Evolutionary conservation across 495 filamentous ascomycete species (phyloP).

Genomic region (Letharia lupina): DNA sequence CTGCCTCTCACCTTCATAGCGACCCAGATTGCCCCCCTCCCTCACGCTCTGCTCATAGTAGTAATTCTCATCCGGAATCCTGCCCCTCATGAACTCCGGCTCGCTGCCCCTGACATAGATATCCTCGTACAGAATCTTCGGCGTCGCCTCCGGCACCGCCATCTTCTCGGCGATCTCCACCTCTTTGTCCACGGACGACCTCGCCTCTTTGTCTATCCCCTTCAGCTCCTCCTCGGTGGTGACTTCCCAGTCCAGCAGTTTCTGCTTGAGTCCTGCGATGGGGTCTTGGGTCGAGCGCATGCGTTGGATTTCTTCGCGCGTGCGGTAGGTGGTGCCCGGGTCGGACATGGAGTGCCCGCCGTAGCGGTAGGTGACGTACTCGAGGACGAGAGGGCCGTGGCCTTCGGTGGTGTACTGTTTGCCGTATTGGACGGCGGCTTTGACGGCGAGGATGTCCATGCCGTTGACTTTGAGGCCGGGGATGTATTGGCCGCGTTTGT

Average conservation of each 20-base stretch:
- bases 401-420: conserved; percentile 73
- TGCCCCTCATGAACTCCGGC: conserved; percentile 81
- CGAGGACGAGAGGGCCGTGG: conserved; percentile 88
- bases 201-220: conserved; percentile 84
- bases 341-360: conserved; percentile 99
- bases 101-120: conserved; percentile 91
- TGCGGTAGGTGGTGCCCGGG: conserved; percentile 97
- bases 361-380: conserved; percentile 99
- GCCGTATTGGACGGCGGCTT: conserved; percentile 86
- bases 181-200: conserved; percentile 76
- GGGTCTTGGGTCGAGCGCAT: conserved; percentile 98
- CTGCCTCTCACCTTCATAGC: conserved; percentile 12
- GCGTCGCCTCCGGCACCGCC: conserved; percentile 62
- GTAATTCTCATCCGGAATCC: conserved; percentile 86
- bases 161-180: conserved; percentile 84
- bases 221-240: conserved; percentile 95
- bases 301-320: conserved; percentile 97
- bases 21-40: conserved; percentile 20
- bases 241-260: conserved; percentile 91
- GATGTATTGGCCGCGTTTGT: conserved; percentile 99
- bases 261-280: conserved; percentile 95
- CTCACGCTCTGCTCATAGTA: conserved; percentile 55
- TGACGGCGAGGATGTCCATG: conserved; percentile 98
- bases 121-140: conserved; percentile 86
- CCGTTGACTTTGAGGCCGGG: conserved; percentile 98